Conservation (phyloP, 768 basidiomycete species). For the Dioszegia aurantiaca region DNA sequence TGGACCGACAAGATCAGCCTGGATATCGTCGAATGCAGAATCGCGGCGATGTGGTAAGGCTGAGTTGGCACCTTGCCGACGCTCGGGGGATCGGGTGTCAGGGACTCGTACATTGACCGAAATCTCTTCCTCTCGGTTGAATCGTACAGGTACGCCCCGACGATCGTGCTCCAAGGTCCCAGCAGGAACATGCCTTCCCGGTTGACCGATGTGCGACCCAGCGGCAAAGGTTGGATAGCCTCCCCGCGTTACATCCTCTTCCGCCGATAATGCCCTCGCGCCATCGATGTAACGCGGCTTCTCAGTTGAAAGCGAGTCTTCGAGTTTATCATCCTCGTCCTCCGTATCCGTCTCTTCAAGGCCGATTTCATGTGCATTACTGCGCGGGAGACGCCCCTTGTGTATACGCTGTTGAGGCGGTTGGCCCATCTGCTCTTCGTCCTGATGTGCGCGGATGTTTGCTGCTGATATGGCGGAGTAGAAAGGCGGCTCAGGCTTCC, state of each 20-base stretch:
- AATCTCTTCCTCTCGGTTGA: slow-evolving; percentile 16
- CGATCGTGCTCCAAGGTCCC: slow-evolving; percentile 26
- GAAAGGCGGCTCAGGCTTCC: slow-evolving; percentile 20
- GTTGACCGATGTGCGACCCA: slow-evolving; percentile 27
- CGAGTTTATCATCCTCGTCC: slow-evolving; percentile 7
- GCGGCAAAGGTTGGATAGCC: slow-evolving; percentile 42
- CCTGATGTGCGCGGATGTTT: neutral
- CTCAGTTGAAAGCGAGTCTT: neutral
- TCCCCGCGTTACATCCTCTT: slow-evolving; percentile 32
- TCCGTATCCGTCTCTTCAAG: slow-evolving; percentile 18
- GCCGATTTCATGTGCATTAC: slow-evolving; percentile 25
- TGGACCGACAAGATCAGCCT: slow-evolving; percentile 3
- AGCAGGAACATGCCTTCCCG: slow-evolving; percentile 31
- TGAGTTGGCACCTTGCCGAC: too few species aligned
- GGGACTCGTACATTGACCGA: too few species aligned
- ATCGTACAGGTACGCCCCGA: slow-evolving; percentile 20
- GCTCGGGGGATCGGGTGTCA: too few species aligned
- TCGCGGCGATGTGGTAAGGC: neutral
- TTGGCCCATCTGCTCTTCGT: neutral
- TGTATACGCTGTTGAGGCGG: neutral
- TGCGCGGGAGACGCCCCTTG: neutral
- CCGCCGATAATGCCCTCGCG: slow-evolving; percentile 4
- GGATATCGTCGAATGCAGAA: slow-evolving; percentile 1
- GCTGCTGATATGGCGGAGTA: slow-evolving; percentile 20
- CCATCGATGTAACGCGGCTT: slow-evolving; percentile 5